Base-by-base conservation (phyloP, 192 early-diverging fungal species). In the Phycomyces blakesleeanus region DNA sequence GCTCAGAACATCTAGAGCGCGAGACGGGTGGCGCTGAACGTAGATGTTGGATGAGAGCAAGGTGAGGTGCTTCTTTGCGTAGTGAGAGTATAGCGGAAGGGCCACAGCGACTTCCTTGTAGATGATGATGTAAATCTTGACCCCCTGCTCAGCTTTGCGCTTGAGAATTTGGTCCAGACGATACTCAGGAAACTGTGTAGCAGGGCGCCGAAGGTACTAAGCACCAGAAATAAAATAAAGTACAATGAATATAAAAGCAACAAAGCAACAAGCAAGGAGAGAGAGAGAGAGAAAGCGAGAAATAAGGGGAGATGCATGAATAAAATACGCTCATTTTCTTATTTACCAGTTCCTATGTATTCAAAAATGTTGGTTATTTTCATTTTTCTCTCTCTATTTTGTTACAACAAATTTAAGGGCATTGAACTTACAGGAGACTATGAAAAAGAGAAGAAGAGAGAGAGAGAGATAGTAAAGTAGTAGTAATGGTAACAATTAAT, bases 81-180 rank as follows among this genome's bases (percentile, higher is more conserved):
- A 82, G 40, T 87, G 75, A 15, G 90, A 90, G 38, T 79, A 83
- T 53, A 88, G 64, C 8, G 89, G 87, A 40, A 93, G 69, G 21
- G 90, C 85, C 44, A 88, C 76, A 0, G 70, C 59, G 11, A 78
- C 65, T 51, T 93, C 92, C 69, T 92, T 92, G 74, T 92, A 93
- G 64, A 93, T 79, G 3, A 90, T 76, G 51, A 93, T 85, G 59
- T 88, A 92, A 54, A 93, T 85, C 70, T 88, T 83, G 58, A 93
- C 86, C 14, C 92, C 92, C 68, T 91, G 82, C 51, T 87, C 81
- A 34, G 92, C 92, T 75, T 92, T 92, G 61, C 85, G 83, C 64
- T 85, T 81, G 12, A 93, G 72, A 37, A 92, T 61, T 26, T 83
- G 81, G 68, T 91, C 91, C 40, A 93, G 61, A 7, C 89, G 75